These are phyloP conservation scores for Apiotrichum domesticum DNA, from an alignment of 1,284 basidiomycete genomes.

Conservation along the genomic window DNA sequence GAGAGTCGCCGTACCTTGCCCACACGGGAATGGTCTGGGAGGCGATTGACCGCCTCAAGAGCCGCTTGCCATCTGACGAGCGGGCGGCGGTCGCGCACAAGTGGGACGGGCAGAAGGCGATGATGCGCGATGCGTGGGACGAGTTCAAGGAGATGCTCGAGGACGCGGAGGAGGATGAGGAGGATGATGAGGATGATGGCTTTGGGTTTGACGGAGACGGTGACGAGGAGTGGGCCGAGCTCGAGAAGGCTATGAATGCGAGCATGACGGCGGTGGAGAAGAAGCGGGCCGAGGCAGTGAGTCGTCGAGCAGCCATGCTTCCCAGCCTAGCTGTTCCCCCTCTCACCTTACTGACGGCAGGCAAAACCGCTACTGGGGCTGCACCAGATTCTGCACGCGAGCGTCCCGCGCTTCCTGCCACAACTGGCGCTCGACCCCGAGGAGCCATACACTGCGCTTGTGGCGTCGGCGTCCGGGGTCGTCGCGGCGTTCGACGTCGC, in stretches of 20 bases:
- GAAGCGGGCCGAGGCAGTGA: conserved; percentile 29
- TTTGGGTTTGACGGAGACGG: conserved; percentile 9
- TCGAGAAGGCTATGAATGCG: conserved; percentile 27
- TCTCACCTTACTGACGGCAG: conserved; percentile 14
- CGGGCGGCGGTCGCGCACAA: conserved; percentile 21
- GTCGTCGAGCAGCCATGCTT: conserved; percentile 1
- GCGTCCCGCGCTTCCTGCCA: conserved; percentile 29
- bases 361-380: conserved; percentile 35
- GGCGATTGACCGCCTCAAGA: conserved; percentile 24
- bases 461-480: conserved; percentile 14
- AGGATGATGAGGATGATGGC: conserved; percentile 15
- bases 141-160: conserved; percentile 42
- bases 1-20: conserved; percentile 25
- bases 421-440: conserved; percentile 15
- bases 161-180: conserved; percentile 20
- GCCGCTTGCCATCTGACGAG: conserved; percentile 23
- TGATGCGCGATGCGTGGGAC: conserved; percentile 39
- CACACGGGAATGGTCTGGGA: conserved; percentile 42
- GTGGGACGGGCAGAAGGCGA: conserved; percentile 30
- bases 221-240: conserved; percentile 33
- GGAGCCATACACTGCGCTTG: conserved; percentile 15
- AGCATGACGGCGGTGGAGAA: conserved; percentile 25
- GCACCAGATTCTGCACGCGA: conserved; percentile 36
- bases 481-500: conserved; percentile 33
- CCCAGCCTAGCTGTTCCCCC: too few species aligned